Evolutionary conservation across 2,329 filamentous ascomycete species (phyloP).

Genomic region (Celoporthe dispersa): DNA sequence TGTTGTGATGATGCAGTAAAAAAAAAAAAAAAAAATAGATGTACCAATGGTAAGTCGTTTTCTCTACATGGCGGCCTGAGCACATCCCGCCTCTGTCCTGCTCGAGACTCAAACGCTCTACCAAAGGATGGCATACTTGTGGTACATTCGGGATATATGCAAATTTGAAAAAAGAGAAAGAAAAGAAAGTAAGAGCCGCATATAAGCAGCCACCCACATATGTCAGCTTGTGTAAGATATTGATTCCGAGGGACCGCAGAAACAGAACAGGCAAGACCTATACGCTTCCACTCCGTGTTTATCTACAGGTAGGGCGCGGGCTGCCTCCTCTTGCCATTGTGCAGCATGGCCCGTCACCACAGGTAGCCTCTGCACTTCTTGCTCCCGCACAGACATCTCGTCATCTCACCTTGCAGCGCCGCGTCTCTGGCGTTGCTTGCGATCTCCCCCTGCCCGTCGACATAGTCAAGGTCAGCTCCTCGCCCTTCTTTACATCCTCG

Average conservation of each 20-base stretch:
- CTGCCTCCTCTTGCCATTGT: neutral
- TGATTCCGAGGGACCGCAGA: neutral
- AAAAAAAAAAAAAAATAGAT: too few species aligned
- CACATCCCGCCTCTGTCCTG: too few species aligned
- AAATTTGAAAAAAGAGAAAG: neutral
- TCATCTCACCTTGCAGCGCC: constrained; percentile 57
- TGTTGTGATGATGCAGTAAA: neutral
- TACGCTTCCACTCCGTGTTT: neutral
- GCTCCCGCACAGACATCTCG: constrained; percentile 65
- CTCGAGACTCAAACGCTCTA: too few species aligned
- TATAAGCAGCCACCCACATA: neutral
- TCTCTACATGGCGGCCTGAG: too few species aligned
- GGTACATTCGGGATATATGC: too few species aligned
- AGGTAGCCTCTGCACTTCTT: constrained; percentile 70
- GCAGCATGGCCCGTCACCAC: constrained; percentile 53
- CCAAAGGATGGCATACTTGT: too few species aligned
- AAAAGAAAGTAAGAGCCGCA: neutral
- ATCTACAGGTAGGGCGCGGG: neutral
- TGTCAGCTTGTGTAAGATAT: neutral
- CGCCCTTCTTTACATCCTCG: constrained; percentile 64
- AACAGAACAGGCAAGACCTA: neutral
- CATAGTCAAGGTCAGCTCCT: constrained; percentile 83
- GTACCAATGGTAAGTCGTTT: too few species aligned
- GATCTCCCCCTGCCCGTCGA: constrained; percentile 63
- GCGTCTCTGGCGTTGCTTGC: constrained; percentile 55